Evolutionary conservation across 768 basidiomycete genomes (phyloP), one percentile per base, ranked within the genome.

Genomic region (Coprinellus micaceus): DNA sequence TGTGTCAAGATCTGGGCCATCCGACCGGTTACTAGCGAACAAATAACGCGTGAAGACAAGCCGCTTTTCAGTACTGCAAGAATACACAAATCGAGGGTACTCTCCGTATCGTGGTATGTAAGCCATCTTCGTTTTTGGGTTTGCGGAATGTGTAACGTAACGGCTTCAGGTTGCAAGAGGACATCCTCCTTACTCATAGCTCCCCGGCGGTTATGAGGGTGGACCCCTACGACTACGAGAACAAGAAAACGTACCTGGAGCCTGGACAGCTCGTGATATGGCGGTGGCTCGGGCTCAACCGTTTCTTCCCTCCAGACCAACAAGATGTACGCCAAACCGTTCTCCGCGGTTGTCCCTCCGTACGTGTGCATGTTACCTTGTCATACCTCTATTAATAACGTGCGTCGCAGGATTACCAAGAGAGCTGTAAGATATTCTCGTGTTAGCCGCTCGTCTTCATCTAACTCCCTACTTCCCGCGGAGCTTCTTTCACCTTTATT

Each of bases 1-100:
- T 71, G 76, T 2, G 81, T 90, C 30, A 91, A 91, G 68, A 88
- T 92, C 5, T 92, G 90, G 90, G 72, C 77, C 45, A 68, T 86
- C 19, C 77, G 80, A 24, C 69, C 67, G 12, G 45, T 46, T 2
- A 71, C 68, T 30, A 65, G 72, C 19, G 67, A 74, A n/a, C 58
- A 57, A 10, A 70, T 84, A 49, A 71, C 74, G 47, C 76, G 87
- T 30, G 84, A 86, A 66, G 89, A 91, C 58, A 91, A 90, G 58
- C 89, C 90, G 0, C 65, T 92, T 2, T 91, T 90, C 64, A 86
- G 84, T 60, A 87, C 82, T 40, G 76, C 79, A 25, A 71, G 76
- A 28, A 75, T 92, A 12, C 89, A 91, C 61, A 82, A 81, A 60
- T 81, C 85, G 15, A 76, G 83, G 9, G 79, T 89, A 1, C 65